Base-by-base conservation (phyloP, 2,329 filamentous ascomycete species). In the Verticillium nubilum region DNA sequence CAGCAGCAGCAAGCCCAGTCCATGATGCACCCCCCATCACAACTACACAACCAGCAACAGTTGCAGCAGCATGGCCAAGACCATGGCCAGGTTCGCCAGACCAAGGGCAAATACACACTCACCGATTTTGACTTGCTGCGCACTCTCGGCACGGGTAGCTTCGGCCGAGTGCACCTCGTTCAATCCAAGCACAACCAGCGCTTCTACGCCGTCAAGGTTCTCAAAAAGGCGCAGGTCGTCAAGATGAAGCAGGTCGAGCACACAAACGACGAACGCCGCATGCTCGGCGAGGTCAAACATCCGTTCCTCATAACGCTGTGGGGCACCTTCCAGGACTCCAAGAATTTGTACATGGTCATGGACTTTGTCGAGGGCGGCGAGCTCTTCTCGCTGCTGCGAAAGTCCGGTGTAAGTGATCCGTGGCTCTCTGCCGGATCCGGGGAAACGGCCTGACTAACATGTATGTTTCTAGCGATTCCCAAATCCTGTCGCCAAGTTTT, bases 211-310 rank as follows among this genome's bases (percentile, higher is more conserved):
- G 89, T 99, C 76, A 99, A 99, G 79, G 95, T 99, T 65, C 79
- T 99, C 76, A 99, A 99, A 76, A 99, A 99, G 83, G 88, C 88
- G 55, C 95, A 99, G 78, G 94, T 99, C 58, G 92, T 99, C 75
- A 97, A 97, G 81, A 98, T 99, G 95, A 99, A 99, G 85, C 95
- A 99, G 77, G 92, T 99, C 62, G 95, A 99, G 77, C 95, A 99
- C 78, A 99, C 95, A 66, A 99, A 99, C 71, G 95, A 99, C 76
- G 95, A 99, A 80, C 85, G 95, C 66, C 87, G 86, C 68, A 99
- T 99, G 95, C 79, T 99, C 69, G 91, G 92, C 73, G 90, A 96
- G 73, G 95, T 98, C 73, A 96, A 97, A 75, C 94, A 99, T 76
- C 93, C 95, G 13, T 99, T 99, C 78, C 81, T 99, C 64, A 95